Percentiles rank a stretch among this genome's conserved stretches.
These are phyloP conservation scores for Neurospora crassa DNA, from an alignment of 2,329 filamentous ascomycete species.

Conservation along the genomic window DNA sequence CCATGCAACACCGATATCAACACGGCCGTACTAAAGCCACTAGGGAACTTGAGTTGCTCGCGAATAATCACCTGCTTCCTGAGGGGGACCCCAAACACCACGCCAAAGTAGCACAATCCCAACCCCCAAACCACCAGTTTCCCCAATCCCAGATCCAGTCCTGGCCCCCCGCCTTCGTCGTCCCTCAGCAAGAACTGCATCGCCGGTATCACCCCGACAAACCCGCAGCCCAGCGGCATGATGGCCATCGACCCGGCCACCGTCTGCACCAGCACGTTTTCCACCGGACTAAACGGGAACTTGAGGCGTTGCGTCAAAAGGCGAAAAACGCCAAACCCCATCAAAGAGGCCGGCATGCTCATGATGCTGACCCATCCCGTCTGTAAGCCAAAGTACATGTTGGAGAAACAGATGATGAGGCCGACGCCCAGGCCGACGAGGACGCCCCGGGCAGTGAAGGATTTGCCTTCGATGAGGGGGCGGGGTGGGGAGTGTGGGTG, in stretches of 20 bases:
- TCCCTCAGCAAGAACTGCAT: slow-evolving; percentile 74
- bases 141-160: slow-evolving; percentile 56
- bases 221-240: slow-evolving; percentile 92
- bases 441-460: slow-evolving; percentile 79
- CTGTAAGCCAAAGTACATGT: slow-evolving; percentile 98
- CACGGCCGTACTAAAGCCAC: slow-evolving; percentile 87
- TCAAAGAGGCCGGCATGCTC: slow-evolving; percentile 91
- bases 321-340: slow-evolving; percentile 92
- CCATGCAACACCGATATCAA: slow-evolving; percentile 89
- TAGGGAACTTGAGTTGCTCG: slow-evolving; percentile 89
- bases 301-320: slow-evolving; percentile 61
- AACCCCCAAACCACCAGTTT: slow-evolving; percentile 85
- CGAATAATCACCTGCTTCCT: slow-evolving; percentile 85
- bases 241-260: slow-evolving; percentile 93
- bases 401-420: slow-evolving; percentile 87
- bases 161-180: slow-evolving; percentile 59
- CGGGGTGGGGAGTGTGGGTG: background rate
- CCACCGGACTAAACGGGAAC: slow-evolving; percentile 73
- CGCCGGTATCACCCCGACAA: slow-evolving; percentile 83
- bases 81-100: slow-evolving; percentile 90
- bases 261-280: slow-evolving; percentile 94
- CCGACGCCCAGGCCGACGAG: slow-evolving; percentile 74
- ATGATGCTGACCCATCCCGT: slow-evolving; percentile 57
- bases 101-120: slow-evolving; percentile 91
- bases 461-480: slow-evolving; percentile 36